Base-by-base conservation (phyloP, 768 basidiomycete genomes). In the Tricholoma matsutake region DNA sequence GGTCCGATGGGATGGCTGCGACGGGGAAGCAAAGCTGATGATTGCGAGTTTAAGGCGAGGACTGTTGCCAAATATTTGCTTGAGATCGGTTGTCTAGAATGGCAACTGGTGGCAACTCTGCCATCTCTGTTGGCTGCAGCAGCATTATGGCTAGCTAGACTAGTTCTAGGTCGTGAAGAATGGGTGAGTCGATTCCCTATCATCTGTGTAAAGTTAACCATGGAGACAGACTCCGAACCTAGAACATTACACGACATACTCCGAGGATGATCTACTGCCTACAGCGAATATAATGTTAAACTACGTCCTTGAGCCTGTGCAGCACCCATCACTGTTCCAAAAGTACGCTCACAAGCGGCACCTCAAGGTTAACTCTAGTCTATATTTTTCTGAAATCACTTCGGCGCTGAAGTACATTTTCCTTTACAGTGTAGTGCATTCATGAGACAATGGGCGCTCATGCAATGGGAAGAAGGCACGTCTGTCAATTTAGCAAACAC, bases 231-330 rank as follows among this genome's bases (percentile, higher is more conserved):
- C 89, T 25, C 84, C 93, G 6, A 98, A 95, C 71, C 72, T 98
- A 56, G 89, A 91, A 2, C 96, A 98, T 72, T 98, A 95, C 72
- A 94, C 96, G 0, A 87, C 89, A n/a, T 98, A 96, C 74, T 78
- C 88, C 13, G 93, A 97, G 73, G 88, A 85, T 51, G 85, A 87
- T 29, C 73, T 99, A 54, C 76, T 96, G 39, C 94, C 94, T 0
- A 91, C 89, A 0, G 96, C 95, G 1, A 96, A 93, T 73, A 67
- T 95, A 67, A 96, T 98, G 92, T 71, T 98, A 64, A 92, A 94
- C 73, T 96, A 95, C 71, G 81, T 98, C 65, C 80, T 97, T 56
- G 91, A 90, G 70, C 86, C 89, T 4, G 71, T 88, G 56, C 82
- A 82, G 49, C 91, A 96, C 61, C 87, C 92, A 59, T 88, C 88